Evolutionary conservation across 306 rosid species (phyloP), one percentile per base, ranked within the genome.

Genomic region (Amphicarpaea edgeworthii): DNA sequence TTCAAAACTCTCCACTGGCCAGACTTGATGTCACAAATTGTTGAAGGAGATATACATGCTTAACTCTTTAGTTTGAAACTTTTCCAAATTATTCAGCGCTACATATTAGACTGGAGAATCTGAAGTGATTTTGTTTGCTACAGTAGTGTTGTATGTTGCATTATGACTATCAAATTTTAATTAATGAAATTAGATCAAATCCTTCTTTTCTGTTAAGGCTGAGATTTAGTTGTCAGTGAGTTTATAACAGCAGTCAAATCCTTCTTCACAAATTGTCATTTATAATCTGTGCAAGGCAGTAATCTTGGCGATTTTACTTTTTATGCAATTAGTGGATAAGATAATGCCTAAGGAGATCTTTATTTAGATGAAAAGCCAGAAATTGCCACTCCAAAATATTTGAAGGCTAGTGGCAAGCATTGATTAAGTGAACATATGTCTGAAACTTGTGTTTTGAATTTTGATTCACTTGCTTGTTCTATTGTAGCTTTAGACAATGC

Each of bases 61-160:
- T 37, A 19, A 20, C 37, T 53, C 32, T 12, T 51, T 3, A 14
- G 76, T 21, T 53, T 30, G 10, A 37, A 2, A 51, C 0, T 53
- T n/a, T n/a, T 47, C 4, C n/a, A 12, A 12, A 1, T 43, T 66
- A 14, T 42, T 66, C 12, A 42, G 1, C 7, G 10, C 12, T 12
- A 16, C 32, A 17, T 50, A 47, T 0, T 20, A 10, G 32, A 17
- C 59, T 68, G 30, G 17, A 50, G 32, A 69, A 26, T 49, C 45
- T 28, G 16, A 21, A 47, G 45, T 68, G 28, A 11, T 16, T 70
- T 49, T 49, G 17, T 43, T 43, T 67, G 57, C 72, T 66, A n/a
- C n/a, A n/a, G n/a, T n/a, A 26, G 37, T 20, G 30, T 17, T 62
- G 14, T 16, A 20, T 20, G 34, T 38, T 49, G 60, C 23, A 49